Percentiles rank a stretch among this genome's conserved stretches.
phyloP scores from a whole-genome alignment of 768 basidiomycete genomes.

The Boletus rubescentipes region DNA sequence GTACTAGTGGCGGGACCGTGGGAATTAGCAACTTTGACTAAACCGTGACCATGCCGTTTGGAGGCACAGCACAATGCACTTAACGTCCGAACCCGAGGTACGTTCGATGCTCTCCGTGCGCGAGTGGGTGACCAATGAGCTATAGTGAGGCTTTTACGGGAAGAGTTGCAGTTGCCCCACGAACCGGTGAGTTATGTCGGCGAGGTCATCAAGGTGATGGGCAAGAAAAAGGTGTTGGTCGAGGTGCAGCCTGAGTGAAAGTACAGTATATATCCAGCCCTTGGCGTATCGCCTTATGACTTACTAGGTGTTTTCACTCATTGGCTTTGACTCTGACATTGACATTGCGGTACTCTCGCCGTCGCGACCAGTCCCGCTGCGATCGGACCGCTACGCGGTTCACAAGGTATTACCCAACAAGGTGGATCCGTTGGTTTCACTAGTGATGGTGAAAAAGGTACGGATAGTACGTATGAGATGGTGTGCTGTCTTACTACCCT shows the following conservation, averaged over 20 bases:
- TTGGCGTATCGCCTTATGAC: no score
- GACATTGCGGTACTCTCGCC: constrained; percentile 78
- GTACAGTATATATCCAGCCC: constrained; percentile 70
- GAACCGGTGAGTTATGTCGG: constrained; percentile 98
- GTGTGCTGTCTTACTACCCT: no score
- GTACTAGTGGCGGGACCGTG: no score
- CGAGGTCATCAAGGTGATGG: constrained; percentile 98
- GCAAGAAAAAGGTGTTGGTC: constrained; percentile 97
- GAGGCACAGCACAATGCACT: constrained; percentile 97
- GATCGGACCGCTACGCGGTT: constrained; percentile 93
- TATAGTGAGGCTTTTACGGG: constrained; percentile 81
- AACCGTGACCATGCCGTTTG: constrained; percentile 83
- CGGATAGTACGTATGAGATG: constrained; percentile 99
- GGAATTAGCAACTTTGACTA: no score
- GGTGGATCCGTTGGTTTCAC: constrained; percentile 96
- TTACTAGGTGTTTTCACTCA: constrained; percentile 51
- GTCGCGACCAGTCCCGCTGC: constrained; percentile 87
- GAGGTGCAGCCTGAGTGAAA: constrained; percentile 99
- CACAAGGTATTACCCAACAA: constrained; percentile 98
- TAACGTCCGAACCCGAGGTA: constrained; percentile 92
- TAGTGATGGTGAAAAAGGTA: constrained; percentile 99
- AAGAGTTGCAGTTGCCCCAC: constrained; percentile 89
- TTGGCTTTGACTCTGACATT: constrained; percentile 89
- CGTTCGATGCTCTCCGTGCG: constrained; percentile 15
- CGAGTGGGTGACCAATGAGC: neutral